Evolutionary conservation across 2,329 filamentous ascomycete genomes (phyloP), one percentile per base, ranked within the genome.

Genomic region (Trichoderma hamatum): DNA sequence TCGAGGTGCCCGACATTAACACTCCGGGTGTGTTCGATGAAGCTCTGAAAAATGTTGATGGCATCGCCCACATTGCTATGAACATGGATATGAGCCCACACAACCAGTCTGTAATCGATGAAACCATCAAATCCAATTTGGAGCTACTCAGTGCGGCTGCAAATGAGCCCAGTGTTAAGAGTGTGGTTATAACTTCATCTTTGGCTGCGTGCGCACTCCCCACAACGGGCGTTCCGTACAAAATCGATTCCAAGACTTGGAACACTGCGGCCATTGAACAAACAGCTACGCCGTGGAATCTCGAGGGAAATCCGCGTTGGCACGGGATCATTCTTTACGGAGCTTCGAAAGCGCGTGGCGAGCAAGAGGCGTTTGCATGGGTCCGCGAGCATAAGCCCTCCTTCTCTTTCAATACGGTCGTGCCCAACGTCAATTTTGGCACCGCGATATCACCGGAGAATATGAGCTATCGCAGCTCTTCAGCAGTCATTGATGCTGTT

Each of bases 361-460:
- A 61, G 5, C 36, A 61, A n/a, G 58, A 61, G 16, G 26, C 58
- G 10, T 61, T 32, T 32, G 58, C 36, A n/a, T 61, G 36, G 58
- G 16, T 46, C 7, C 58, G 58, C 10, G 36, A 61, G 19, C 58
- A 61, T 14, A 61, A 61, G 5, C 58, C 26, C 9, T 2, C 26
- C 4, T 30, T 46, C 36, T 61, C 58, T 11, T 43, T 46, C 36
- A 59, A 46, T 11, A 61, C 58, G 21, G 58, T 46, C 10, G 36
- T 61, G 58, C 58, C 36, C 2, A 46, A 30, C 16, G 26, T 61
- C 3, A 46, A 61, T 26, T 61, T 61, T 46, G 58, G 58, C 24
- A 32, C 26, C 3, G 11, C 28, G 3, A n/a, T 61, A 61, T 61
- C 59, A 1, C 34, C 58, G 1, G 58, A 43, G 21, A 30, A 46